Evolutionary conservation across 768 basidiomycete genomes (phyloP), one percentile per base, ranked within the genome.

Genomic region (Postia placenta): DNA sequence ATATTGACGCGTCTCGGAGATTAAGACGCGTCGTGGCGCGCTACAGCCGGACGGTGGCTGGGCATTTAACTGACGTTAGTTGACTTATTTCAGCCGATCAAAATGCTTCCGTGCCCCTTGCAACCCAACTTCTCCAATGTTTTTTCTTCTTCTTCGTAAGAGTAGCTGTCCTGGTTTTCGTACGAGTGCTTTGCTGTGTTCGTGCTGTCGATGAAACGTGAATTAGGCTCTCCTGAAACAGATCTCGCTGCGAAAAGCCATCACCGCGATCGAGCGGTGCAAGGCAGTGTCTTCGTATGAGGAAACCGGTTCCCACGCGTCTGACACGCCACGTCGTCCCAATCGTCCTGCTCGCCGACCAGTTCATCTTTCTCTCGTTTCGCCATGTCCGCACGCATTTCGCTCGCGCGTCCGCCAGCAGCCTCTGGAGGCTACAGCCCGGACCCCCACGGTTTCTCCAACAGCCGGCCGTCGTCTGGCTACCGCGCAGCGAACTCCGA

Each of bases 401-500:
- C 70, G 69, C 87, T 91, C 54, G 82, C 79, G 55, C 88, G 87
- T 59, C 87, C 88, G 27, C 75, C 25, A 64, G 74, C 58, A 38
- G 60, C 56, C 55, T 57, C 59, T 56, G 64, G 62, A 57, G 59
- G 62, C 57, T 88, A 76, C 70, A 81, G 72, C 50, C 64, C 76
- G 12, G 88, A 91, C 71, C 88, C 88, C 2, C 85, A 90, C 63
- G 87, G 87, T 22, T 81, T 91, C 46, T 78, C 81, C 45, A 91
- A 88, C 67, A 75, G 85, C 11, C 76, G 80, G 45, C 73, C 77
- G 0, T 80, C 86, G 5, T 57, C 75, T 2, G 87, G 88, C 37
- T 91, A 86, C 74, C 79, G 86, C 49, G 76, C 87, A 1, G 87
- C 87, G 25, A 78, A 89, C 70, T 84, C 86, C 1, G 84, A 91